A percentile compares a stretch with the other conserved stretches of the same genome.
phyloP scores from a whole-genome alignment of 371 early-diverging fungal species.

The Fennellomyces sp. region DNA sequence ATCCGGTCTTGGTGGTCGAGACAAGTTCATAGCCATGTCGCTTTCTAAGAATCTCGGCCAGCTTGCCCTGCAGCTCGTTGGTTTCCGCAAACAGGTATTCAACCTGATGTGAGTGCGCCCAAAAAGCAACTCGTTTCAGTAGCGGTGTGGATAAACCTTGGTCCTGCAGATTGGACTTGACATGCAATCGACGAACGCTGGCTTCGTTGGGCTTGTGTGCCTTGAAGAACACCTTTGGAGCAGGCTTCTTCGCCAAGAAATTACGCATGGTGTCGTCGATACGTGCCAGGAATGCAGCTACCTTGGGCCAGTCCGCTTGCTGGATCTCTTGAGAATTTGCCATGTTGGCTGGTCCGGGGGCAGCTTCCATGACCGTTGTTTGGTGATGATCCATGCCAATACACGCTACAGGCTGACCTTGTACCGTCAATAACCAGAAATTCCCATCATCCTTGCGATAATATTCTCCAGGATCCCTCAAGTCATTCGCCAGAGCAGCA shows the following conservation, averaged over 20 bases:
- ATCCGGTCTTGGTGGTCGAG: constrained; percentile 29
- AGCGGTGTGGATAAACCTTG: constrained; percentile 50
- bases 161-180: constrained; percentile 47
- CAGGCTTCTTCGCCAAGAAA: background rate
- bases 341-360: background rate
- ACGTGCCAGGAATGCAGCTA: constrained; percentile 27
- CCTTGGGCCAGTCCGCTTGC: constrained; percentile 33
- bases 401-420: constrained; percentile 44
- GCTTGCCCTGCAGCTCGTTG: constrained; percentile 35
- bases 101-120: constrained; percentile 47
- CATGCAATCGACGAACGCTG: constrained; percentile 43
- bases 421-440: constrained; percentile 54
- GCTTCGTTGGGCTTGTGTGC: constrained; percentile 50
- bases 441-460: constrained; percentile 38
- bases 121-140: constrained; percentile 48
- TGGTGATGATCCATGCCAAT: constrained; percentile 43
- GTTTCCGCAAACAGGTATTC: constrained; percentile 53
- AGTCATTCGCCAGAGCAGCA: constrained; percentile 42
- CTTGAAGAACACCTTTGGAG: constrained; percentile 20
- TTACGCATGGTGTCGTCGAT: constrained; percentile 43
- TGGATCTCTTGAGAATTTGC: constrained; percentile 28
- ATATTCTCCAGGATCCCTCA: constrained; percentile 41
- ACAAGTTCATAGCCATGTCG: constrained; percentile 41
- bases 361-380: constrained; percentile 9
- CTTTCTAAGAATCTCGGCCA: constrained; percentile 38